Conservation (phyloP, 2,329 filamentous ascomycete genomes). For the Cercospora brassicicola region DNA sequence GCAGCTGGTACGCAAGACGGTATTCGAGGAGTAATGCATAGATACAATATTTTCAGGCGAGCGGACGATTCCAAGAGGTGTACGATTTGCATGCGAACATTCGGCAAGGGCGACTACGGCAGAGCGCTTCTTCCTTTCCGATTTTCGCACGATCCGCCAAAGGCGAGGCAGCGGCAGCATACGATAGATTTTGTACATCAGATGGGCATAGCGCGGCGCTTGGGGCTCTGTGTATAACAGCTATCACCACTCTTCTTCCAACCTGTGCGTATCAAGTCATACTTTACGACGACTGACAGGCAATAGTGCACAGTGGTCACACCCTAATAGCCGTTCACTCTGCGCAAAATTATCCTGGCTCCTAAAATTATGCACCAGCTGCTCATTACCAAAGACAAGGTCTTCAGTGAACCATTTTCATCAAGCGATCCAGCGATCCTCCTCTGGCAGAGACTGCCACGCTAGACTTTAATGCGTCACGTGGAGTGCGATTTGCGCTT, state of each 20-base stretch:
- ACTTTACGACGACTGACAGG: background rate
- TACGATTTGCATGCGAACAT: constrained; percentile 7
- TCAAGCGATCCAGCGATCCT: background rate
- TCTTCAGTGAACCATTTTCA: background rate
- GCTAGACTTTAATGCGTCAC: background rate
- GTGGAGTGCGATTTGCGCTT: background rate
- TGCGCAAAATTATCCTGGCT: background rate
- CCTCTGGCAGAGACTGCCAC: background rate
- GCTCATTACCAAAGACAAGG: background rate
- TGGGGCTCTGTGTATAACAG: constrained; percentile 14
- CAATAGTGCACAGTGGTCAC: background rate
- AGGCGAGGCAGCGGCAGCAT: constrained; percentile 1
- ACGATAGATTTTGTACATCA: constrained; percentile 17
- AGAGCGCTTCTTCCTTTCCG: constrained; percentile 12
- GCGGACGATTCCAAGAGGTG: constrained; percentile 1
- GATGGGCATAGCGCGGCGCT: constrained; percentile 13
- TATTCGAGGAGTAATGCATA: constrained; percentile 24
- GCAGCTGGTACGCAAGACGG: constrained; percentile 30
- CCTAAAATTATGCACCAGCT: background rate
- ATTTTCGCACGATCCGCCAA: background rate
- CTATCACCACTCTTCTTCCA: constrained; percentile 13
- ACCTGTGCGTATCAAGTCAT: background rate
- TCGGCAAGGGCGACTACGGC: constrained; percentile 7
- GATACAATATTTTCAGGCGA: constrained; percentile 7
- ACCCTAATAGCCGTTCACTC: background rate